Percentiles rank a stretch among this genome's conserved stretches.
These are phyloP conservation scores for Verticillium albo-atrum DNA, from an alignment of 2,329 filamentous ascomycete species.

Conservation along the genomic window DNA sequence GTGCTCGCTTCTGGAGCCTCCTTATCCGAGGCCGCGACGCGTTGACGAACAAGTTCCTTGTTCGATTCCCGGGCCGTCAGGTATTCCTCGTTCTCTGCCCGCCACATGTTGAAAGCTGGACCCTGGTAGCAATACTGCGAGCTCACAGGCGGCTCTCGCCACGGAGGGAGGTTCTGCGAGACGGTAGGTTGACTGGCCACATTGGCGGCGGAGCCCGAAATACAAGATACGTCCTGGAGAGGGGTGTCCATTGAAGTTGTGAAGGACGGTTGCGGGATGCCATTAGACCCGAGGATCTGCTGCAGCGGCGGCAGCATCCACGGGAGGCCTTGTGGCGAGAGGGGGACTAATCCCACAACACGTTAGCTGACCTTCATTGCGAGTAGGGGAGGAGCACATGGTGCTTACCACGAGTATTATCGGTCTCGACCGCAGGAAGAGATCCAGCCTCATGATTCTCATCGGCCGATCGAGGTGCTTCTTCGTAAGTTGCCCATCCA, in stretches of 20 bases:
- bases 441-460: not conserved
- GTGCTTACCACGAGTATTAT: not conserved
- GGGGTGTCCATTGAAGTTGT: too few relatives aligned
- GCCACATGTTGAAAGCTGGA: not conserved
- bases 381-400: not conserved
- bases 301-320: not conserved
- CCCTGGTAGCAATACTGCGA: not conserved
- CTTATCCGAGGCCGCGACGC: not conserved
- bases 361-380: not conserved
- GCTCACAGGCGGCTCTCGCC: not conserved
- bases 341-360: not conserved
- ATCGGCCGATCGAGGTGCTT: not conserved
- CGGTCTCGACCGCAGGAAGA: not conserved
- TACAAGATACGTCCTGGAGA: not conserved
- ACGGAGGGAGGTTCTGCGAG: not conserved
- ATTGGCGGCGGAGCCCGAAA: not conserved
- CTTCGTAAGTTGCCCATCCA: not conserved
- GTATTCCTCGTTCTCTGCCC: conserved; percentile 20
- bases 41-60: conserved; percentile 9
- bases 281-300: not conserved
- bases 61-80: conserved; percentile 35
- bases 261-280: not conserved
- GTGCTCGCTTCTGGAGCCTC: not conserved
- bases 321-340: not conserved
- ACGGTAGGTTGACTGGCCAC: not conserved